A percentile compares a stretch with the other conserved stretches of the same genome.
phyloP scores from a whole-genome alignment of 441 rosid genomes.

The Erodium trifolium region DNA sequence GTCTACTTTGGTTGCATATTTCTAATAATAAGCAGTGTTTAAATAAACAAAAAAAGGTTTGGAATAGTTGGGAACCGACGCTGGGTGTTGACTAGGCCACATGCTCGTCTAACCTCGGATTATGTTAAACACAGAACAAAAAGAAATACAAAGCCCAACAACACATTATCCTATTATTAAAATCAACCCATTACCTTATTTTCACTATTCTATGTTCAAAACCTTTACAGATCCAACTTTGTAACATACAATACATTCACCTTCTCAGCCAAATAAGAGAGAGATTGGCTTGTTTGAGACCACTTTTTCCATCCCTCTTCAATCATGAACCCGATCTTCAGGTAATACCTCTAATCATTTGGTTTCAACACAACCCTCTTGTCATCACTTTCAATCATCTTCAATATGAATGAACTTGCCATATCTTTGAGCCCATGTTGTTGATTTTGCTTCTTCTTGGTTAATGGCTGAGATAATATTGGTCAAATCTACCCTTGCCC shows the following conservation, averaged over 20 bases:
- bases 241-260: too few relatives aligned
- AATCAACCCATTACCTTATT: conserved; percentile 21
- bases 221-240: conserved; percentile 48
- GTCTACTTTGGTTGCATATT: too few relatives aligned
- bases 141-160: conserved; percentile 34
- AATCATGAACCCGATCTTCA: conserved; percentile 11
- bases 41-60: too few relatives aligned
- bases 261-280: conserved; percentile 15
- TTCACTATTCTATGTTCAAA: conserved; percentile 31
- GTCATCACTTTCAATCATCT: background rate
- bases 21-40: too few relatives aligned
- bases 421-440: too few relatives aligned
- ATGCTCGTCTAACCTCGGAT: background rate
- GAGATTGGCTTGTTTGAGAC: too few relatives aligned
- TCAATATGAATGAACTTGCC: background rate
- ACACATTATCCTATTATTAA: conserved; percentile 5
- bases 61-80: too few relatives aligned
- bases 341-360: background rate
- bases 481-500: too few relatives aligned
- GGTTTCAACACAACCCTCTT: background rate
- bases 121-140: conserved; percentile 33
- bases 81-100: background rate
- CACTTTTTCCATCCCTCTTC: conserved; percentile 18
- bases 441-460: background rate
- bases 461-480: too few relatives aligned